phyloP scores from a whole-genome alignment of 352 stramenopile genomes.

The Pilasporangium apinafurcum region DNA sequence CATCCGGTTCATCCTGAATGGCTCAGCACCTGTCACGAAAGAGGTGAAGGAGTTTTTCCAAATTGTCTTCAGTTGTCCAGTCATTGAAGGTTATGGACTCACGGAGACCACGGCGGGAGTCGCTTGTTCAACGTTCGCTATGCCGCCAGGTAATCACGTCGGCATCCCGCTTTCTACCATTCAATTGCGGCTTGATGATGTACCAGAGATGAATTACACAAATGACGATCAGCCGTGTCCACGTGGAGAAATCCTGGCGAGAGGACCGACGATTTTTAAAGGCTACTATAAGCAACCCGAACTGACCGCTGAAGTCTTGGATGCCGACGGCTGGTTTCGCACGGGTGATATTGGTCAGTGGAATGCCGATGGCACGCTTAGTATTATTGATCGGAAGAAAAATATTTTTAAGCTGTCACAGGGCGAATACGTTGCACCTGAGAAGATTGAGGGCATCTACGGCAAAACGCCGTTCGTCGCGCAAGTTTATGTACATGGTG shows the following conservation, averaged over 20 bases:
- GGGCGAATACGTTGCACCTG: conserved; percentile 93
- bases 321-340: conserved; percentile 90
- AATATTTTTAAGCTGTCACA: conserved; percentile 91
- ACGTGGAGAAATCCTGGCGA: conserved; percentile 32
- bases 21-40: conserved; percentile 86
- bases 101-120: conserved; percentile 88
- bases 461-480: conserved; percentile 84
- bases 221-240: conserved; percentile 36
- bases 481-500: conserved; percentile 92
- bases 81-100: conserved; percentile 93
- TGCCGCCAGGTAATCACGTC: conserved; percentile 75
- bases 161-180: conserved; percentile 75
- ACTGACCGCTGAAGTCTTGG: conserved; percentile 82
- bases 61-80: conserved; percentile 80
- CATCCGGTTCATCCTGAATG: conserved; percentile 88
- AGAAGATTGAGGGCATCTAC: conserved; percentile 95
- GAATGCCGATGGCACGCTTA: conserved; percentile 86
- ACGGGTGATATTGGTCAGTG: conserved; percentile 93
- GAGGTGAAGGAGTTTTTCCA: conserved; percentile 93
- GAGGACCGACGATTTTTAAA: conserved; percentile 63
- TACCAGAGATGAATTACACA: conserved; percentile 94
- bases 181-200: conserved; percentile 89
- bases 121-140: conserved; percentile 50
- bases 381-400: conserved; percentile 86
- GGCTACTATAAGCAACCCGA: conserved; percentile 92